These are phyloP conservation scores for Rauvolfia tetraphylla DNA, from an alignment of 257 asterid species.

Conservation along the genomic window DNA sequence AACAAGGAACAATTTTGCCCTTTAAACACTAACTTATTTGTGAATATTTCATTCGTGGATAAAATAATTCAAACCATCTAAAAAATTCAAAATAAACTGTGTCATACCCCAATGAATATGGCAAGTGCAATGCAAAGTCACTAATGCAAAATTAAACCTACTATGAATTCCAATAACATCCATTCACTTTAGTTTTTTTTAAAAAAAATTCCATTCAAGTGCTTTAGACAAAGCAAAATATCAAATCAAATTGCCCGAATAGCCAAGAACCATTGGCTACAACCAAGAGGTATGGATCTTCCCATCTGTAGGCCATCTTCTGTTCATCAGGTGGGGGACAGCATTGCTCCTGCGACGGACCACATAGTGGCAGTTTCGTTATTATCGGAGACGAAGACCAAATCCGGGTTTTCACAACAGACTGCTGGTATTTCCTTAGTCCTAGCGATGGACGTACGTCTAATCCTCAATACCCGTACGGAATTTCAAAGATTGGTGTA, in stretches of 20 bases:
- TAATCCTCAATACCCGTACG: conserved; percentile 25
- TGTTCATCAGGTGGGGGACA: neutral
- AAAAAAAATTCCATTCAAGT: too few species aligned
- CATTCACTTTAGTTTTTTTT: too few species aligned
- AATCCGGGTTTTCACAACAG: neutral
- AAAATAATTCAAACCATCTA: too few species aligned
- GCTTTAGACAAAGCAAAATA: neutral
- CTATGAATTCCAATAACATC: neutral
- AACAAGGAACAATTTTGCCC: too few species aligned
- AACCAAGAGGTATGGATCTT: conserved; percentile 8
- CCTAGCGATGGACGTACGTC: neutral
- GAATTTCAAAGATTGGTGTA: conserved; percentile 13
- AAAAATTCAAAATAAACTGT: too few species aligned
- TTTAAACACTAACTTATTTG: too few species aligned
- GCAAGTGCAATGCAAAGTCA: conserved; percentile 19
- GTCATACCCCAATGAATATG: neutral
- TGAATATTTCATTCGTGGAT: too few species aligned
- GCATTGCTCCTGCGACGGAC: conserved; percentile 9
- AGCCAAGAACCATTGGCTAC: conserved; percentile 17
- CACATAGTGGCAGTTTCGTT: conserved; percentile 20
- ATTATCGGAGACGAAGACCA: conserved; percentile 1
- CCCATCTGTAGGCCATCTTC: neutral
- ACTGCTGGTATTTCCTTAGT: neutral
- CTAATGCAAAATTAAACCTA: neutral
- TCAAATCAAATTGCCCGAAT: neutral